phyloP scores from a whole-genome alignment of 1,284 basidiomycete species.

The Malassezia pachydermatis region DNA sequence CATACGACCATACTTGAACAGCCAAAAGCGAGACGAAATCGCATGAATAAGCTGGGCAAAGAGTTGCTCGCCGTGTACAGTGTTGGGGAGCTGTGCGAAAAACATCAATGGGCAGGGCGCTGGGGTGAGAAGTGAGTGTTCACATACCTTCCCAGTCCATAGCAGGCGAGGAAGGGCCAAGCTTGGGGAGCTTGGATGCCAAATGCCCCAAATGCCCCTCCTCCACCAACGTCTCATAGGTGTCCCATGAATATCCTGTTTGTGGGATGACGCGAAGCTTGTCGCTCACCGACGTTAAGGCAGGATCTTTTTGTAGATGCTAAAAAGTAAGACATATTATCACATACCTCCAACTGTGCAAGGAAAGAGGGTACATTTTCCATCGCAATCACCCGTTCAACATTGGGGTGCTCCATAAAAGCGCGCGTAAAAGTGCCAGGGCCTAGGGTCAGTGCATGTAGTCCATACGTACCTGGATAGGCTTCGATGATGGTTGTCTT shows the following conservation, averaged over 20 bases:
- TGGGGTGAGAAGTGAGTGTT: neutral
- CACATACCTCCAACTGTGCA: slow-evolving; percentile 18
- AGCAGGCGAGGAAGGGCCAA: slow-evolving; percentile 8
- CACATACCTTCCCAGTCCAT: slow-evolving; percentile 13
- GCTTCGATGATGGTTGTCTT: slow-evolving; percentile 41
- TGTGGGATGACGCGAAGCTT: slow-evolving; percentile 22
- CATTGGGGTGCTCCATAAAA: slow-evolving; percentile 28
- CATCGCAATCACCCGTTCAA: slow-evolving; percentile 42
- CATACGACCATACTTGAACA: slow-evolving; percentile 36
- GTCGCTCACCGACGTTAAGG: slow-evolving; percentile 11
- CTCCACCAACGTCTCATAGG: slow-evolving; percentile 25
- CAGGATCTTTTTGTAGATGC: slow-evolving; percentile 17
- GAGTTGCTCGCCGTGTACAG: slow-evolving; percentile 44
- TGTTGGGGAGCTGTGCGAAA: slow-evolving; percentile 41
- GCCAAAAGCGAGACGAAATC: slow-evolving; percentile 34
- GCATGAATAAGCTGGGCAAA: slow-evolving; percentile 38
- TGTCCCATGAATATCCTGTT: slow-evolving; percentile 29
- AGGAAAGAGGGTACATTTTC: slow-evolving; percentile 25
- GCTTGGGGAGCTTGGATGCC: slow-evolving; percentile 18
- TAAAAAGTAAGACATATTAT: too few relatives aligned
- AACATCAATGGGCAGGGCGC: slow-evolving; percentile 27
- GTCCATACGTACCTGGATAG: too few relatives aligned
- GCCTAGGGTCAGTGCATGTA: too few relatives aligned
- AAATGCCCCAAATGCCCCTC: slow-evolving; percentile 29
- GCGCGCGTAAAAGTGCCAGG: slow-evolving; percentile 36